These are phyloP conservation scores for Cystobasidiaceae sp. DNA, from an alignment of 1,284 basidiomycete species.

Conservation along the genomic window DNA sequence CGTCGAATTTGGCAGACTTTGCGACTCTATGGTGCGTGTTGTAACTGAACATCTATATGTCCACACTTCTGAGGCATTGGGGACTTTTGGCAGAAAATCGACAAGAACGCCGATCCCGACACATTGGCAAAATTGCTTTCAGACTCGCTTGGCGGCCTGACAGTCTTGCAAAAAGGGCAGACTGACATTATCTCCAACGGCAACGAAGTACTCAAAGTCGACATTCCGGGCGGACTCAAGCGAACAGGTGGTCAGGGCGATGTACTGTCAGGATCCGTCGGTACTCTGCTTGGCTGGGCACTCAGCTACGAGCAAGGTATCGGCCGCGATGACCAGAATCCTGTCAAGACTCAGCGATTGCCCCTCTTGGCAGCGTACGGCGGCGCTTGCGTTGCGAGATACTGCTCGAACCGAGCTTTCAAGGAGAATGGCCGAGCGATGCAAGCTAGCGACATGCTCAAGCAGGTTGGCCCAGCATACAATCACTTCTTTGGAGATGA, in stretches of 20 bases:
- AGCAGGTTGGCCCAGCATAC: conserved; percentile 47
- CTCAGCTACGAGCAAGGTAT: conserved; percentile 79
- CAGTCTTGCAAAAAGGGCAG: conserved; percentile 84
- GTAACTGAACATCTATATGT: neutral
- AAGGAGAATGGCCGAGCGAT: conserved; percentile 69
- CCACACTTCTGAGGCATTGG: too few species aligned
- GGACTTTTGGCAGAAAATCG: conserved; percentile 51
- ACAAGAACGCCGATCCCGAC: conserved; percentile 49
- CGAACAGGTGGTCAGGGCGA: conserved; percentile 95
- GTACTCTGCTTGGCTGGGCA: conserved; percentile 88
- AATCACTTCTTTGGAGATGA: conserved; percentile 40
- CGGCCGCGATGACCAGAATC: conserved; percentile 49
- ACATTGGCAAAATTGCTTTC: conserved; percentile 62
- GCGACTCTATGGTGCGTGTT: conserved; percentile 61
- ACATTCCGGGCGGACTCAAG: conserved; percentile 74
- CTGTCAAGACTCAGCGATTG: conserved; percentile 53
- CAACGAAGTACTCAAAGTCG: conserved; percentile 60
- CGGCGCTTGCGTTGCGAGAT: conserved; percentile 80
- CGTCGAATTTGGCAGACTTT: conserved; percentile 83
- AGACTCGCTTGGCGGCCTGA: conserved; percentile 70
- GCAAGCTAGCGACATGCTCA: conserved; percentile 77
- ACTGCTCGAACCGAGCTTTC: conserved; percentile 71
- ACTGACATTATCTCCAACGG: conserved; percentile 58
- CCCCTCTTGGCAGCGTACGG: conserved; percentile 82
- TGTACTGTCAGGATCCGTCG: conserved; percentile 78